Base-by-base conservation (phyloP, 2,329 filamentous ascomycete species). In the Monilinia fructigena region DNA sequence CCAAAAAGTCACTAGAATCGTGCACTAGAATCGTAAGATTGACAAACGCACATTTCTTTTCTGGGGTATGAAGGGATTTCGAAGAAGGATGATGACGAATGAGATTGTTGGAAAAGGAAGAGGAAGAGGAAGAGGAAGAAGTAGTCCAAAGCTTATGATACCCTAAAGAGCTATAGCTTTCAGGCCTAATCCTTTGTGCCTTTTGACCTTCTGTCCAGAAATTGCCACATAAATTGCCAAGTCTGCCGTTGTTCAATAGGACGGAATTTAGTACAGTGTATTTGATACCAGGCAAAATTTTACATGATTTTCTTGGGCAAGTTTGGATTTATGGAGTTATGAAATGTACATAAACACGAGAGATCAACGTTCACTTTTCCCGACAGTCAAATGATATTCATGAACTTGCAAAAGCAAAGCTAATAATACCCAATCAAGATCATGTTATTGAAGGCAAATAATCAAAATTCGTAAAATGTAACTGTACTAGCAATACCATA, bases 231-330 rank as follows among this genome's bases (percentile, higher is more conserved):
- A 23, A 38, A 48, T 60, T 28, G 42, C 56, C 56, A 60, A 45
- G 28, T 59, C 40, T 48, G 42, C 50, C 28, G 45, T 60, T 60
- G 4, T 61, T 40, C 58, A 61, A 60, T 60, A 60, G 42, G 48
- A 38, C 42, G 42, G 42, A 11, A 48, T 28, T 50, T 48, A 10
- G 20, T n/a, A 31, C 56, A 60, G 56, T 31, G 6, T 48, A 48
- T 23, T 23, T 48, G 42, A 60, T 42, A 60, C 42, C 16, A 42
- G 8, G 38, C 16, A 42, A 28, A 38, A 8, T 16, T 35, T 60
- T 48, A 20, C 18, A 31, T 38, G 40, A 31, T 35, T 47, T 47
- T 47, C 55, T 45, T 18, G 42, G 26, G 26, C 23, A 31, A 31
- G 20, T 35, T n/a, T 31, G 26, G 42, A 47, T 48, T 42, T n/a